A percentile compares a stretch with the other conserved stretches of the same genome.
Evolutionary conservation across 805 yeast species (phyloP).

Genomic region (Jamesozyma rosinii): DNA sequence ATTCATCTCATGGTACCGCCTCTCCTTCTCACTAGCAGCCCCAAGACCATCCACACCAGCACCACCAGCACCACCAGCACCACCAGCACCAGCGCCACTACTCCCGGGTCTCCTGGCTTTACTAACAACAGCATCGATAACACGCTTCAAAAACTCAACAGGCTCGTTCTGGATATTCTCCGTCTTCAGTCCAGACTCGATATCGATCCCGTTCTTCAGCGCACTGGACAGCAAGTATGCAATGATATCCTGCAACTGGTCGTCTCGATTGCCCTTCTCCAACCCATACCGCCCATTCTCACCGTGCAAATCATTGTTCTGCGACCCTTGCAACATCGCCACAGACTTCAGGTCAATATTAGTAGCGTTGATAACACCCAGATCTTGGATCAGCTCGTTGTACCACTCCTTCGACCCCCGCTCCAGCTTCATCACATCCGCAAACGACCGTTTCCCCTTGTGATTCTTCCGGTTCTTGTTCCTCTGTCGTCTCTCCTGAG

Average conservation of each 20-base stretch:
- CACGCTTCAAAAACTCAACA: conserved; percentile 22
- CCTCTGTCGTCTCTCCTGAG: not conserved
- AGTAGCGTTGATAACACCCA: conserved; percentile 17
- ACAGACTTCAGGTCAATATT: conserved; percentile 9
- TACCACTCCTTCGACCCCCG: conserved; percentile 15
- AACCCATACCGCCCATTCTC: not conserved
- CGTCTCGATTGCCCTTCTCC: not conserved
- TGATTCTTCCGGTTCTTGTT: not conserved
- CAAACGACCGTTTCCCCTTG: conserved; percentile 4
- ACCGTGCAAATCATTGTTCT: not conserved
- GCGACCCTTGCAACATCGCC: not conserved
- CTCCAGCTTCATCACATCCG: conserved; percentile 8
- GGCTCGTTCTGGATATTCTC: conserved; percentile 11
- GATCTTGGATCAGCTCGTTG: conserved; percentile 10
- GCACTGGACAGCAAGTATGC: conserved; percentile 26
- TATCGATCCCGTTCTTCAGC: conserved; percentile 22
- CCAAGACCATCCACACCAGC: not conserved
- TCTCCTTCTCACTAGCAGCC: not conserved
- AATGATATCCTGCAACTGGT: conserved; percentile 21
- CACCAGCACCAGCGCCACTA: not conserved
- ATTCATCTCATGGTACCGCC: conserved; percentile 29
- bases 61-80: not conserved
- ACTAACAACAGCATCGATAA: conserved; percentile 21
- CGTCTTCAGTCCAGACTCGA: conserved; percentile 13
- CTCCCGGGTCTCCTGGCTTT: not conserved